A percentile compares a stretch with the other conserved stretches of the same genome.
These are phyloP conservation scores for Diaporthe citri DNA, from an alignment of 2,329 filamentous ascomycete genomes.

Conservation along the genomic window DNA sequence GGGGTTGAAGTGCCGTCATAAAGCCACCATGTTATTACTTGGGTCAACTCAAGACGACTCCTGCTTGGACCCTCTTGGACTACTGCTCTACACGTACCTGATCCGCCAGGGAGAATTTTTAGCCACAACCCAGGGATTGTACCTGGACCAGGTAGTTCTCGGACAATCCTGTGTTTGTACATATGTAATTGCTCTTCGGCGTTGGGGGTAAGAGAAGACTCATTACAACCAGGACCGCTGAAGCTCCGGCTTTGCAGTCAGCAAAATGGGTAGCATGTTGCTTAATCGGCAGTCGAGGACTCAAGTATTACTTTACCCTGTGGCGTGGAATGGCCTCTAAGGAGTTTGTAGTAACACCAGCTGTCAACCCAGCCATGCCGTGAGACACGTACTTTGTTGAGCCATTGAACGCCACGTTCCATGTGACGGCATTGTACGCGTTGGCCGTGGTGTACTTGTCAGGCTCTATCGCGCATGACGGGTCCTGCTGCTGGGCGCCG, in stretches of 20 bases:
- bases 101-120: background rate
- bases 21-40: background rate
- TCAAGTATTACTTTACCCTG: background rate
- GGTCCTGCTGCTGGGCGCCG: background rate
- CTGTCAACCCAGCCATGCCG: background rate
- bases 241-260: too few relatives aligned
- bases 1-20: background rate
- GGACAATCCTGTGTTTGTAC: background rate
- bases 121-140: background rate
- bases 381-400: conserved; percentile 9
- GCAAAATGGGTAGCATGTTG: background rate
- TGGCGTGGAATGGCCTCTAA: background rate
- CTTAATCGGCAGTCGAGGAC: background rate
- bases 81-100: background rate
- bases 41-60: background rate
- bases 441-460: background rate
- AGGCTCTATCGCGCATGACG: background rate
- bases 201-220: background rate
- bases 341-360: background rate
- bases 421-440: conserved; percentile 5
- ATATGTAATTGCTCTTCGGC: background rate
- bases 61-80: background rate
- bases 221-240: background rate
- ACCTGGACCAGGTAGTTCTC: background rate
- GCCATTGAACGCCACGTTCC: conserved; percentile 25